Percentiles rank a stretch among this genome's conserved stretches.
phyloP scores from a whole-genome alignment of 1,284 basidiomycete genomes.

The Sporisorium reilianum region DNA sequence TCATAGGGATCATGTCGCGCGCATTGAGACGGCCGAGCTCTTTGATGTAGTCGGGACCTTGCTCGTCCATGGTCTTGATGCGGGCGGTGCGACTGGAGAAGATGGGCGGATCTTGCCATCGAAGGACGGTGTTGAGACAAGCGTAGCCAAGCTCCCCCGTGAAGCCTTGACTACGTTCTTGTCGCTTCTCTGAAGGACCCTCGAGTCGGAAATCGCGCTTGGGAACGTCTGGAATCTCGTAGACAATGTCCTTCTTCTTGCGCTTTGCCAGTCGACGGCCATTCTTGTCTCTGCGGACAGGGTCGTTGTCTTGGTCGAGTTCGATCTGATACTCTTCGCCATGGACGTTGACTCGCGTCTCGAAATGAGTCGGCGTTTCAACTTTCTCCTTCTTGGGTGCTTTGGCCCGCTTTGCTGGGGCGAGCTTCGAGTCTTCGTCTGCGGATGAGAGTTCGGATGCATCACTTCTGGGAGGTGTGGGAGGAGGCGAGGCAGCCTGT shows the following conservation, averaged over 20 bases:
- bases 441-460: slow-evolving; percentile 20
- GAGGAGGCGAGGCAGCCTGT: slow-evolving; percentile 18
- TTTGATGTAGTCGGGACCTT: slow-evolving; percentile 83
- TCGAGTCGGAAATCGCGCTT: slow-evolving; percentile 56
- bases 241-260: slow-evolving; percentile 75
- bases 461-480: slow-evolving; percentile 25
- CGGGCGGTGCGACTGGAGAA: slow-evolving; percentile 83
- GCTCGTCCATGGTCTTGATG: slow-evolving; percentile 82
- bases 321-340: slow-evolving; percentile 50
- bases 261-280: slow-evolving; percentile 71
- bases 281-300: slow-evolving; percentile 69
- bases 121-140: slow-evolving; percentile 84
- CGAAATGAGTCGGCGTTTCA: slow-evolving; percentile 37
- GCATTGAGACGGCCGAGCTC: slow-evolving; percentile 82
- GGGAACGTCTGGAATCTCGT: slow-evolving; percentile 76
- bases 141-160: slow-evolving; percentile 75
- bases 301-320: slow-evolving; percentile 54
- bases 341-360: slow-evolving; percentile 42
- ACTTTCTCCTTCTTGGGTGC: slow-evolving; percentile 38
- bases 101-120: slow-evolving; percentile 78
- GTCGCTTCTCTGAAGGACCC: slow-evolving; percentile 40
- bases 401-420: slow-evolving; percentile 28
- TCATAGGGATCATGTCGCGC: slow-evolving; percentile 77
- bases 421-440: slow-evolving; percentile 16
- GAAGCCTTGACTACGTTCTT: slow-evolving; percentile 49